phyloP scores from a whole-genome alignment of 495 filamentous ascomycete species.

The Penicillium soppii region DNA sequence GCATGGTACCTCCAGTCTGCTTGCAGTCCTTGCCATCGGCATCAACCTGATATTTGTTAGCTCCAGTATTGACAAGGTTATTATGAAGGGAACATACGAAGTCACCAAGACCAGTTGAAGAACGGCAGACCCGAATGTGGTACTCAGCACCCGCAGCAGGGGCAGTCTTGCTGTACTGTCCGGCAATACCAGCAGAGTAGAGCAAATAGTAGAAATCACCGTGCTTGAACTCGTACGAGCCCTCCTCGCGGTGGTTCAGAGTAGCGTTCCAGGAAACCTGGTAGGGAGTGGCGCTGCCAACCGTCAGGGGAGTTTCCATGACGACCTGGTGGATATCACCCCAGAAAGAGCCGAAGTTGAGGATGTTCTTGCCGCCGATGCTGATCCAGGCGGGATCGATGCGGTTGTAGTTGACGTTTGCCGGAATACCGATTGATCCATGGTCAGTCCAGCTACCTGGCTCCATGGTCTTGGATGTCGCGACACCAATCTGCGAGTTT shows the following conservation, averaged over 20 bases:
- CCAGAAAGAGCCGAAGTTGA: slow-evolving; percentile 74
- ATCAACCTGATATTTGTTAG: slow-evolving; percentile 45
- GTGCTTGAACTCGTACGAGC: slow-evolving; percentile 53
- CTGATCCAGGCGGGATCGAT: slow-evolving; percentile 67
- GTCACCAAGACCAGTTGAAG: slow-evolving; percentile 45
- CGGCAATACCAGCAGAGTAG: slow-evolving; percentile 63
- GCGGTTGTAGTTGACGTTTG: slow-evolving; percentile 58
- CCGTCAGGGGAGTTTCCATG: slow-evolving; percentile 46
- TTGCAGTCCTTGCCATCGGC: slow-evolving; percentile 54
- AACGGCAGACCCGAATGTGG: slow-evolving; percentile 63
- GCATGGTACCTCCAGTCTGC: slow-evolving; percentile 59
- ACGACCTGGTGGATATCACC: slow-evolving; percentile 61
- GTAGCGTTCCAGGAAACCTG: slow-evolving; percentile 57
- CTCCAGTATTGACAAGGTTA: neutral
- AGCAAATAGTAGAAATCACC: slow-evolving; percentile 65
- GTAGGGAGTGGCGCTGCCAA: slow-evolving; percentile 30
- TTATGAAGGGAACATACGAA: slow-evolving; percentile 45
- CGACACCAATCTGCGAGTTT: slow-evolving; percentile 64
- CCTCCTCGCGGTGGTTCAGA: slow-evolving; percentile 58
- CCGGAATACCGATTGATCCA: slow-evolving; percentile 50
- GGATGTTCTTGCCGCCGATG: slow-evolving; percentile 44
- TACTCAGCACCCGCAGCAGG: slow-evolving; percentile 64
- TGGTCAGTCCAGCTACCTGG: slow-evolving; percentile 58
- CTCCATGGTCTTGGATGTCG: slow-evolving; percentile 61
- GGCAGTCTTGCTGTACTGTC: slow-evolving; percentile 46